Conservation (phyloP, 2,329 filamentous ascomycete species). For the Epichloe baconii region DNA sequence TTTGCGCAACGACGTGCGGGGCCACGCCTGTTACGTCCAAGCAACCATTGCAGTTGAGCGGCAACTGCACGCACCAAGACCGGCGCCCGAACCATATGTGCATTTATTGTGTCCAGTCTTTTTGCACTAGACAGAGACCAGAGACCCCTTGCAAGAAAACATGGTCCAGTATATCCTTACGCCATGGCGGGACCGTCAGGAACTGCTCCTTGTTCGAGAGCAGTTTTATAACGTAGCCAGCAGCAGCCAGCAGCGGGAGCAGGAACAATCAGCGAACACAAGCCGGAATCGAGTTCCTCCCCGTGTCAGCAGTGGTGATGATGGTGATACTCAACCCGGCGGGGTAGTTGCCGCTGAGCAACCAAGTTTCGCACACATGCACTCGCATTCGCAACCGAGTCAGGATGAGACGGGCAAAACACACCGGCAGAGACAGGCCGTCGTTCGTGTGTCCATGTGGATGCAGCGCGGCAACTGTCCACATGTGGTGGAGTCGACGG, state of each 20-base stretch:
- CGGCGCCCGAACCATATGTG: too few species aligned
- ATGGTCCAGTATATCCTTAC: constrained; percentile 65
- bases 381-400: background rate
- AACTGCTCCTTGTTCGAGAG: constrained; percentile 51
- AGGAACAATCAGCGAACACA: background rate
- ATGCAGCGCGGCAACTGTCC: constrained; percentile 62
- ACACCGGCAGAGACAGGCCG: constrained; percentile 30
- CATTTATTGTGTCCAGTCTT: background rate
- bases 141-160: background rate
- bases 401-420: constrained; percentile 5
- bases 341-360: background rate
- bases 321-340: background rate
- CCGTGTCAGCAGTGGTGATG: background rate
- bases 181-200: constrained; percentile 54
- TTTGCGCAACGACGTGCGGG: too few species aligned
- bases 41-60: too few species aligned
- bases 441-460: constrained; percentile 52
- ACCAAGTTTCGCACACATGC: background rate
- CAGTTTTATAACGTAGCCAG: constrained; percentile 41
- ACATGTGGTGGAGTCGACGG: constrained; percentile 68
- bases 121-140: background rate
- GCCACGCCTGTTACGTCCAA: too few species aligned
- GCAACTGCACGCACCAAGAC: too few species aligned
- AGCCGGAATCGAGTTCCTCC: background rate
- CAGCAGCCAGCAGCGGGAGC: constrained; percentile 7